Evolutionary conservation across 1,284 basidiomycete genomes (phyloP), one percentile per base, ranked within the genome.

Genomic region (Ganoderma multipileum): DNA sequence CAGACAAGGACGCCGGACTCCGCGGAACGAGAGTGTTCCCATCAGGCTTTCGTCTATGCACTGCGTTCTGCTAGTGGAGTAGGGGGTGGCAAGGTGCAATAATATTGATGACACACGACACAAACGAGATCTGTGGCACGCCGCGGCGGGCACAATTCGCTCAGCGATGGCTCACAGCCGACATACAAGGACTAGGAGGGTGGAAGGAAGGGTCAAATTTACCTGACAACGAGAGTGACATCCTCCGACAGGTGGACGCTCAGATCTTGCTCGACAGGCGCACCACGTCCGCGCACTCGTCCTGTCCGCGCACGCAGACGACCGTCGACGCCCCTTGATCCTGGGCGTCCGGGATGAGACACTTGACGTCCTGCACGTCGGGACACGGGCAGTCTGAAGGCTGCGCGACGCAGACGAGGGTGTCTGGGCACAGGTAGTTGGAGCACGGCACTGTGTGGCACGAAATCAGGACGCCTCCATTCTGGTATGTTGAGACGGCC

Each of bases 301-400:
- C 76, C 20, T 70, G 74, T 2, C 83, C 83, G 30, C 83, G 77
- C 36, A 79, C 77, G 62, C 83, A 85, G 30, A 84, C 66, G 4
- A 82, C 79, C 1, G 83, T 83, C 9, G 79, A 81, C 18, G 75
- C 72, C 2, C 74, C 77, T 55, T 76, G 76, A 30, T 80, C 80
- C 50, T 78, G 76, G 3, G 74, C 70, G 63, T 84, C 83, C 11
- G 81, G 80, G 26, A 84, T 74, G 50, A 83, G 64, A 68, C 83
- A 85, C 64, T 81, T 83, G 67, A 83, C 74, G 72, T 85, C 83
- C 66, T 85, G 77, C 2, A 79, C 76, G 68, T 80, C 76, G 18
- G 83, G 83, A 72, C 83, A 85, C 0, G 83, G 83, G 72, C 83
- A 85, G 23, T 83, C 80, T 18, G 78, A 71, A 0, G 83, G 83